Base-by-base conservation (phyloP, 495 filamentous ascomycete species). In the Aspergillus saccharolyticus region DNA sequence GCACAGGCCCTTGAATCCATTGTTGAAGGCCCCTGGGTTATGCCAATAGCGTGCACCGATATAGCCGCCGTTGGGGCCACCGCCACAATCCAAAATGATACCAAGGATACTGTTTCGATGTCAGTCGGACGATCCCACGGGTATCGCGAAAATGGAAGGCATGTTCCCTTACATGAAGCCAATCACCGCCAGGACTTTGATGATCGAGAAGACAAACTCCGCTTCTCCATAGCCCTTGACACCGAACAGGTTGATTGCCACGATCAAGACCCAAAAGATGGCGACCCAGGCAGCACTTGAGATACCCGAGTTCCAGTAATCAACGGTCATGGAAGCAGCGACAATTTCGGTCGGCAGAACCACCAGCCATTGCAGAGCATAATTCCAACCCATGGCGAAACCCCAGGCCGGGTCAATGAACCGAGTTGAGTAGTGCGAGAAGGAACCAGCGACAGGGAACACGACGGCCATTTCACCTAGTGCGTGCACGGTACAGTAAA, bases 311-410 rank as follows among this genome's bases (percentile, higher is more conserved):
- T 87, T 81, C 94, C 94, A 98, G 68, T 88, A 97, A 42, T 86
- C 78, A 46, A 96, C 86, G 9, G 91, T 96, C 39, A 96, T 86
- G 20, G 91, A 88, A 10, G 91, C 93, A 2, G 94, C 86, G 53
- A 96, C 89, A 52, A 97, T 89, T 72, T 98, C 94, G 21, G 96
- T 76, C 0, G 94, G 94, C 14, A 98, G 72, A 1, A 91, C 85
- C 33, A 91, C 78, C 0, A 97, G 82, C 94, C 94, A 97, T 77
- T 97, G 91, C 64, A 98, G 64, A 4, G 89, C 91, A 69, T 98
- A 98, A 79, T 96, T 96, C 93, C 92, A 96, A 24, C 94, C 94
- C 90, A 96, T 96, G 46, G 94, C 92, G 64, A 97, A 97, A 0
- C 94, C 94, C 93, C 92, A 97, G 3, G 93, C 90, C 12, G 92